Base-by-base conservation (phyloP, 306 rosid genomes). In the Inga oerstediana region DNA sequence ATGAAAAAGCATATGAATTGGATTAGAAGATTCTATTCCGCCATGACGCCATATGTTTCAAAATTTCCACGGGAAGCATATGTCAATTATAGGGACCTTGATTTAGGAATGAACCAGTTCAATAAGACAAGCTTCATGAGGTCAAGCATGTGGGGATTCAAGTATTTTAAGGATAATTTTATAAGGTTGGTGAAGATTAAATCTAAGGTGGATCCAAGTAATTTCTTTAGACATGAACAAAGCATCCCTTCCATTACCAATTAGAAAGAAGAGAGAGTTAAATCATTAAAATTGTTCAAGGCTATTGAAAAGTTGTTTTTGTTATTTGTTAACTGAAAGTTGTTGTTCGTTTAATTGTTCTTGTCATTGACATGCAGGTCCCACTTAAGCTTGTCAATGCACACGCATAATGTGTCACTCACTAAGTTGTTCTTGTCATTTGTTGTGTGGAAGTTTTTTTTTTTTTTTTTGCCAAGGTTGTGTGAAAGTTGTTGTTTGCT, bases 21-120 rank as follows among this genome's bases (percentile, higher is more conserved):
- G 88, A 59, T 83, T 17, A 80, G 56, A 72, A 82, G 8, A 80
- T 39, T 88, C 68, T 77, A 82, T 51, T 68, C n/a, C 4, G 85
- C 76, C 64, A 88, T 88, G 90, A 79, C 76, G 11, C 87, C 83
- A 8, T 88, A 71, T 82, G 88, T 80, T 70, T 80, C 90, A 32
- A 88, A 44, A 6, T 58, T 76, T 66, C 90, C 88, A 6, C 19
- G 74, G 8, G 74, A 37, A 19, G 74, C 74, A 8, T 56, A 56
- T 56, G 62, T 20, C 4, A 56, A 56, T 56, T 56, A 56, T 8
- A 56, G 62, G 20, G 62, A 56, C 24, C 62, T 56, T 20, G 62
- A 56, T 56, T 8, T 56, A 12, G 62, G 62, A 27, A 56, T 56
- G 49, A 39, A 17, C 27, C n/a, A 8, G 27, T 4, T 37, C 8